phyloP scores from a whole-genome alignment of 805 yeast genomes.

The Candida germanica region DNA sequence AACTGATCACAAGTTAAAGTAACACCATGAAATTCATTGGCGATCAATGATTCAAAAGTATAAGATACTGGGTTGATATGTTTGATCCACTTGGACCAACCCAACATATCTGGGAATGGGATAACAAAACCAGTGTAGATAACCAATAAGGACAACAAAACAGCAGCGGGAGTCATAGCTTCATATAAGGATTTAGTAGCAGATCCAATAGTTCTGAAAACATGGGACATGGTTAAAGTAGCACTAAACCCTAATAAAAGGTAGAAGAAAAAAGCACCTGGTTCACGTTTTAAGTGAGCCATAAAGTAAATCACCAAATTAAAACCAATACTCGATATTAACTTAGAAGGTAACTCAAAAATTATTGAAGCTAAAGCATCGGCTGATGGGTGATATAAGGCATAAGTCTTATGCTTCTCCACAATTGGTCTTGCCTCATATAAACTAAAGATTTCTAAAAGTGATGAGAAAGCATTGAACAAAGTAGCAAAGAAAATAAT shows the following conservation, averaged over 20 bases:
- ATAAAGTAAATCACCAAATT: slow-evolving; percentile 46
- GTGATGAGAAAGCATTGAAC: slow-evolving; percentile 58
- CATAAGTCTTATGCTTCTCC: slow-evolving; percentile 67
- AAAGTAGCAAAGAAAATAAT: slow-evolving; percentile 58
- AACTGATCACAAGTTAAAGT: slow-evolving; percentile 50
- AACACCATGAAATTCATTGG: slow-evolving; percentile 61
- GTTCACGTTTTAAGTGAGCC: slow-evolving; percentile 38
- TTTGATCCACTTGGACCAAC: slow-evolving; percentile 61
- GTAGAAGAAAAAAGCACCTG: slow-evolving; percentile 39
- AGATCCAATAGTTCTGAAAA: slow-evolving; percentile 43
- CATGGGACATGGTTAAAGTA: slow-evolving; percentile 42
- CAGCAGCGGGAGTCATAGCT: slow-evolving; percentile 46
- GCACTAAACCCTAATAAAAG: slow-evolving; percentile 29
- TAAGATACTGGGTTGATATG: slow-evolving; percentile 44
- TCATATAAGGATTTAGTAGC: slow-evolving; percentile 41
- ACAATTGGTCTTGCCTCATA: slow-evolving; percentile 65
- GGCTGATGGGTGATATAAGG: slow-evolving; percentile 71
- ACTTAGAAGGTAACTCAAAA: slow-evolving; percentile 63
- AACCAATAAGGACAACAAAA: slow-evolving; percentile 50
- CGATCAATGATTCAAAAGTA: slow-evolving; percentile 56
- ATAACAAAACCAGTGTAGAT: slow-evolving; percentile 52
- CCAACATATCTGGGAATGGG: slow-evolving; percentile 48
- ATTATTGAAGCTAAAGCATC: slow-evolving; percentile 65
- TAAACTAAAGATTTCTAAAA: slow-evolving; percentile 57
- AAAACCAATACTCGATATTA: slow-evolving; percentile 28